Base-by-base conservation (phyloP, 75 land plant species). In the Cryptomeria japonica region DNA sequence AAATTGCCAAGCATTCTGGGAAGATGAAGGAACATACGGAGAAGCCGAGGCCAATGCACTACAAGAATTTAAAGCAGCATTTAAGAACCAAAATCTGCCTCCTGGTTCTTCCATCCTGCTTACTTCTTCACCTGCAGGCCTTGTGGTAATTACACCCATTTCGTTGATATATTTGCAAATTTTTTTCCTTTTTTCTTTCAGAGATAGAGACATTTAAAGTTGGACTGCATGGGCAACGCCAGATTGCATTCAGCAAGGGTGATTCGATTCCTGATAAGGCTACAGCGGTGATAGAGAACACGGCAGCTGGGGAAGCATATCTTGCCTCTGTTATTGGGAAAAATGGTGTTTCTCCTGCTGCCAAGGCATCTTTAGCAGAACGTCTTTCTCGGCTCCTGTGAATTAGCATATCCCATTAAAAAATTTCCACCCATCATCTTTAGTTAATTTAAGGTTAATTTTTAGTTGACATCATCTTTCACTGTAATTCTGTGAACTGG, bases 301-400 rank as follows among this genome's bases (percentile, higher is more conserved):
- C 87, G 61, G 89, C 79, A 6, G 61, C 94, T 6, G 55, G 90
- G 14, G 88, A 90, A 61, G 90, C 92, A 5, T 86, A 93, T 1
- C 84, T 95, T 64, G 94, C 92, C 87, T 91, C 97, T 0, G 93
- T 95, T 44, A 92, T 95, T 28, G 93, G 95, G 8, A 87, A 93
- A 84, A 34, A 94, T 82, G 97, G 95, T 3, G 95, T 95, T 38
- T 95, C 95, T n/a, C 95, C 97, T 0, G 85, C 22, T 37, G 93
- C 95, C 53, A 95, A 88, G 80, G 32, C 72, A 34, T 87, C 90
- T 28, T 58, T 95, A 64, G 97, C 95, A 0, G 82, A 46, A 25
- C 86, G 95, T 39, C 12, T 94, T 28, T 88, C 90, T 13, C 77
- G 6, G n/a, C 70, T 64, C 1, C 8, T 51, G 2, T 51, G 55